Conservation (phyloP, 2,329 filamentous ascomycete genomes). For the Rutstroemia sp. region DNA sequence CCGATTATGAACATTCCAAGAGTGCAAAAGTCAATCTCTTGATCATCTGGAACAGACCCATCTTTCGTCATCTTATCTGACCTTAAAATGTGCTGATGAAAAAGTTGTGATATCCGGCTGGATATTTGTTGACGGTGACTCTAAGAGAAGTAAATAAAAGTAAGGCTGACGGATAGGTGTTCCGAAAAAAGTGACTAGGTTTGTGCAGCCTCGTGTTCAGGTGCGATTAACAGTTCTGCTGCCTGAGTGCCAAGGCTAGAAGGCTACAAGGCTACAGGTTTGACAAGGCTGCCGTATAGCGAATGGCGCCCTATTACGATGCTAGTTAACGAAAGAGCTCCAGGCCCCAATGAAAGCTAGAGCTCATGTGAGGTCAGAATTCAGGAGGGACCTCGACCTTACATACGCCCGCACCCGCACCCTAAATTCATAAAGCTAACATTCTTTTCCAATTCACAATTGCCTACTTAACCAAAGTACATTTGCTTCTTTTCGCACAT, state of each 20-base stretch:
- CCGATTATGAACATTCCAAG: slow-evolving; percentile 70
- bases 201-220: not conserved
- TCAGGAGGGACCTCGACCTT: not conserved
- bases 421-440: not conserved
- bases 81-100: not conserved
- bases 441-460: too few species aligned
- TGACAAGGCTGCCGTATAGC: too few species aligned
- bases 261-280: too few species aligned
- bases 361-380: not conserved
- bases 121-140: not conserved
- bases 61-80: slow-evolving; percentile 10
- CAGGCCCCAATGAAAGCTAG: not conserved
- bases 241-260: too few species aligned
- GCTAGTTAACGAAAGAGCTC: too few species aligned
- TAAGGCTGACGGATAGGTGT: not conserved
- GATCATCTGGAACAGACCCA: slow-evolving; percentile 24
- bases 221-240: too few species aligned
- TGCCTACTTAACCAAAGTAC: too few species aligned
- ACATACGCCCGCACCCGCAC: not conserved
- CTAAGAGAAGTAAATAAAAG: not conserved
- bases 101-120: too few species aligned
- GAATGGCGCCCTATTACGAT: too few species aligned
- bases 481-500: too few species aligned
- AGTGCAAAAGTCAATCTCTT: slow-evolving; percentile 57
- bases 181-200: not conserved